phyloP scores from a whole-genome alignment of 2,329 filamentous ascomycete species.

The Scorias spongiosa region DNA sequence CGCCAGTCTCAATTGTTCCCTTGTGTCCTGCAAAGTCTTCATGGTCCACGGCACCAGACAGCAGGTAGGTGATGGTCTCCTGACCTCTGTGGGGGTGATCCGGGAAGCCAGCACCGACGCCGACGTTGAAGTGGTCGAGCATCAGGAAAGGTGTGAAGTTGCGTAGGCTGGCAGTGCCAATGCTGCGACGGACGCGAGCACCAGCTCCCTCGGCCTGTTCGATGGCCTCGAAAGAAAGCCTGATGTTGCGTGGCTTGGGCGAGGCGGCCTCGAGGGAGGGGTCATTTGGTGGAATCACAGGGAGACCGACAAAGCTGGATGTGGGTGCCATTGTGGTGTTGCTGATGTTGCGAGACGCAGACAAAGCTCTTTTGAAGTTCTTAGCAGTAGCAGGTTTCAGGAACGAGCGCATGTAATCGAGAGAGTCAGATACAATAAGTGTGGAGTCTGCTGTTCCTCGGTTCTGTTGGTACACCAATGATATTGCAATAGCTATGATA shows the following conservation, averaged over 20 bases:
- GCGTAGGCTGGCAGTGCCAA: constrained; percentile 67
- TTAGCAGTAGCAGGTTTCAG: constrained; percentile 16
- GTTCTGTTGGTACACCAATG: constrained; percentile 16
- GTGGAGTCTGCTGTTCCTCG: constrained; percentile 2
- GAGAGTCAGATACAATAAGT: neutral
- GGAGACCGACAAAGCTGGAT: constrained; percentile 30
- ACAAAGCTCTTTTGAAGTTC: constrained; percentile 11
- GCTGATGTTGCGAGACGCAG: constrained; percentile 17
- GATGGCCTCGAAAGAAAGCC: constrained; percentile 66
- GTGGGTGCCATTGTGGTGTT: constrained; percentile 16
- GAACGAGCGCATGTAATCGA: constrained; percentile 25
- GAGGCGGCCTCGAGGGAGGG: constrained; percentile 37
- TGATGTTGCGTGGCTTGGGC: constrained; percentile 59
- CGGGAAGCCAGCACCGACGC: constrained; percentile 71
- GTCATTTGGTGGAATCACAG: constrained; percentile 31
- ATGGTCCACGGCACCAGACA: constrained; percentile 75
- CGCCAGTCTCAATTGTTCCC: constrained; percentile 73
- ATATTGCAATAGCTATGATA: constrained; percentile 23
- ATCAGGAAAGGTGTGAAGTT: constrained; percentile 90
- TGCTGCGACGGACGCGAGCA: constrained; percentile 70
- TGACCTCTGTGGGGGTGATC: constrained; percentile 76
- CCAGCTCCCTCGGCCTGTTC: constrained; percentile 83
- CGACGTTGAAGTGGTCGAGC: constrained; percentile 82
- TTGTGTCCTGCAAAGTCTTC: constrained; percentile 81
- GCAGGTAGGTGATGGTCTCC: constrained; percentile 79